Percentiles rank a stretch among this genome's conserved stretches.
Evolutionary conservation across 139 green algal genomes (phyloP).

Genomic region (Coccomyxa sp.): DNA sequence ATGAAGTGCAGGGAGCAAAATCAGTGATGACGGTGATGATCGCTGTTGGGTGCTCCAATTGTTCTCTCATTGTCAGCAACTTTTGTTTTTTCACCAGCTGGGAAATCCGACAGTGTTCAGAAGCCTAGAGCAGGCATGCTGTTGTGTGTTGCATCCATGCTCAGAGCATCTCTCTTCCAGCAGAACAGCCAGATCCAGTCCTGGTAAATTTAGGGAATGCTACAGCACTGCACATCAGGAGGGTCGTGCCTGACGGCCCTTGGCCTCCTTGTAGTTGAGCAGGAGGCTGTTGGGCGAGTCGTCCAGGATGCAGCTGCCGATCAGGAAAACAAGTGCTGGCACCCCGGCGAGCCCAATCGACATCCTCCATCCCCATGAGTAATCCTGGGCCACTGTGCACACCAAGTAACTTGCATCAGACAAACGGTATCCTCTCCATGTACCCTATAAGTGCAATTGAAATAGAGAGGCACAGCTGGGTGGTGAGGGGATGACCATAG

Average conservation of each 20-base stretch:
- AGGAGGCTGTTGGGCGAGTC: no score
- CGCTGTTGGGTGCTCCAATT: not conserved
- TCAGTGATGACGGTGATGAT: not conserved
- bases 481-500: not conserved
- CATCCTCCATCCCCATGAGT: no score
- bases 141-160: not conserved
- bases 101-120: not conserved
- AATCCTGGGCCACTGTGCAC: no score
- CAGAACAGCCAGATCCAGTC: not conserved
- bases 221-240: not conserved
- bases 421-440: not conserved
- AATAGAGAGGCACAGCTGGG: not conserved
- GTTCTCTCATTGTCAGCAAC: not conserved
- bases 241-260: no score
- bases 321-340: no score
- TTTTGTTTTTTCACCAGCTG: not conserved
- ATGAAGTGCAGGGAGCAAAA: not conserved
- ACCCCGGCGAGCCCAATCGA: no score
- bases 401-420: not conserved
- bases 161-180: no score
- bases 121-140: not conserved
- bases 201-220: not conserved
- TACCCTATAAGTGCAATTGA: not conserved
- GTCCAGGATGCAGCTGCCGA: no score
- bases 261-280: no score